A percentile compares a stretch with the other conserved stretches of the same genome.
Evolutionary conservation across 2,329 filamentous ascomycete species (phyloP).

Genomic region (Neocucurbitaria cava): DNA sequence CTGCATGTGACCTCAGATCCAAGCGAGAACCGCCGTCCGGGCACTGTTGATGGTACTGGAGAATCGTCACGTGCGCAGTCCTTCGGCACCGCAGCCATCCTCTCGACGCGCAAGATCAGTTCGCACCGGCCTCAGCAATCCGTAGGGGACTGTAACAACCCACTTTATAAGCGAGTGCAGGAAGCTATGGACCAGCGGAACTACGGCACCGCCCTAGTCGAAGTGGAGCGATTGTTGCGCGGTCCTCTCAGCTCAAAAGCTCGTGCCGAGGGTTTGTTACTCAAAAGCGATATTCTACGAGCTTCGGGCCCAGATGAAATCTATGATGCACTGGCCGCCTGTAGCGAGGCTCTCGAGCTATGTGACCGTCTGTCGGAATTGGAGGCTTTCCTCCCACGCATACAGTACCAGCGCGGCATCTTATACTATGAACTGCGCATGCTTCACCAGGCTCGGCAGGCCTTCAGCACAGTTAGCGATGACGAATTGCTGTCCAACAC

Average conservation of each 20-base stretch:
- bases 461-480: constrained; percentile 20
- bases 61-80: not conserved
- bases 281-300: constrained; percentile 38
- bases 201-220: constrained; percentile 30
- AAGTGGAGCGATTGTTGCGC: constrained; percentile 34
- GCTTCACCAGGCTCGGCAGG: constrained; percentile 29
- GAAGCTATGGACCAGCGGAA: constrained; percentile 23
- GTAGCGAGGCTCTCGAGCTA: constrained; percentile 40
- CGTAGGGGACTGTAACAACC: constrained; percentile 14
- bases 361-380: constrained; percentile 32
- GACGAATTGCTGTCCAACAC: constrained; percentile 15
- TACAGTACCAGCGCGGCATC: constrained; percentile 36
- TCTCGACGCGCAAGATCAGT: constrained; percentile 5
- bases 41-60: constrained; percentile 7
- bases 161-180: constrained; percentile 27
- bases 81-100: constrained; percentile 24
- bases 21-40: not conserved
- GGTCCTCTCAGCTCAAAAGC: constrained; percentile 33
- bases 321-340: constrained; percentile 39
- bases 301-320: constrained; percentile 31
- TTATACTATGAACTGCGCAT: constrained; percentile 33
- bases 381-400: constrained; percentile 26
- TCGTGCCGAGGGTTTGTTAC: constrained; percentile 35
- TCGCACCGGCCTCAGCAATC: constrained; percentile 4
- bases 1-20: constrained; percentile 5